phyloP scores from a whole-genome alignment of 495 filamentous ascomycete species.

The Neurospora intermedia region DNA sequence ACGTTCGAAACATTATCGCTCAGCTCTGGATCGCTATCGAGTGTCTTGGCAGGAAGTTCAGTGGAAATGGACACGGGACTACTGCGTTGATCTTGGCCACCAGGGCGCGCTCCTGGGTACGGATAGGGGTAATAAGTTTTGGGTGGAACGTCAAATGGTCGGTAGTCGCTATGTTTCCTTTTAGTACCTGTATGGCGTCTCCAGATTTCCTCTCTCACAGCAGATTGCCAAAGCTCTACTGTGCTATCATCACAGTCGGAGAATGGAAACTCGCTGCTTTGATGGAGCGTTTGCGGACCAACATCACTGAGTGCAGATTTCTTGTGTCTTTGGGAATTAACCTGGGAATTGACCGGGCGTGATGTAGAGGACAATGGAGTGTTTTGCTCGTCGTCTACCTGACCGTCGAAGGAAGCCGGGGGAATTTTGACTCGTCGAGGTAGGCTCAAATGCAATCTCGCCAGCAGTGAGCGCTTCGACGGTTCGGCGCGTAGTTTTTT shows the following conservation, averaged over 20 bases:
- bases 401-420: conserved; percentile 11
- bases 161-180: too few species aligned
- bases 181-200: conserved; percentile 5
- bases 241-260: conserved; percentile 10
- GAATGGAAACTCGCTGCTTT: not conserved
- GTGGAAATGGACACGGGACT: not conserved
- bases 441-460: conserved; percentile 22
- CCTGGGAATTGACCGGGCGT: not conserved
- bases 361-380: not conserved
- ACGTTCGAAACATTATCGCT: not conserved
- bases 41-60: not conserved
- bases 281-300: not conserved
- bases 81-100: not conserved
- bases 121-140: not conserved
- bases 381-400: not conserved
- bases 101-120: not conserved
- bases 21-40: not conserved
- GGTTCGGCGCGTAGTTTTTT: conserved; percentile 2
- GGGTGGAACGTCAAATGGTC: not conserved
- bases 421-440: conserved; percentile 17
- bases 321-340: not conserved
- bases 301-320: not conserved
- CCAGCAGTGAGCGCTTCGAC: conserved; percentile 21
- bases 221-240: conserved; percentile 12
- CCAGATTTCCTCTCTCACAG: conserved; percentile 17